Conservation (phyloP, 2,329 filamentous ascomycete genomes). For the Trematosphaeria pertusa region DNA sequence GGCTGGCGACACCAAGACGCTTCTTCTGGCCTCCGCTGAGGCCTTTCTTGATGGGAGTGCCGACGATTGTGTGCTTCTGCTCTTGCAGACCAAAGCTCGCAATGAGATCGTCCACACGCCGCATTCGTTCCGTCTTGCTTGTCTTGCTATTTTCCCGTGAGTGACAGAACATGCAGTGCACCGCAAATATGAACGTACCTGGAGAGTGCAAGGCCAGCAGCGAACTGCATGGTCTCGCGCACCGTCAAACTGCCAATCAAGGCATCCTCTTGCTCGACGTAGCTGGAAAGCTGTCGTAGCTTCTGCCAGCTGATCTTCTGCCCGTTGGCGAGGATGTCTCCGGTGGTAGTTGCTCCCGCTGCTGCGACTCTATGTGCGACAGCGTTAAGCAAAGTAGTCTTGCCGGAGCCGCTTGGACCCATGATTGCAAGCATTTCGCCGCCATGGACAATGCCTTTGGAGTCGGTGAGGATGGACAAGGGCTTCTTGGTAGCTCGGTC, state of each 20-base stretch:
- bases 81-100: constrained; percentile 73
- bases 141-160: too few species aligned
- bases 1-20: constrained; percentile 76
- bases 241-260: too few species aligned
- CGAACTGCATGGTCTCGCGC: too few species aligned
- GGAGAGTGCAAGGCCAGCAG: too few species aligned
- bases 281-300: too few species aligned
- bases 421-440: constrained; percentile 79
- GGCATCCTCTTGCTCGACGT: too few species aligned
- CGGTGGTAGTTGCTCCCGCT: constrained; percentile 51
- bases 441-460: constrained; percentile 68
- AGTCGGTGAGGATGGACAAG: constrained; percentile 66
- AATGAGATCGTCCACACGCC: constrained; percentile 70
- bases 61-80: constrained; percentile 74
- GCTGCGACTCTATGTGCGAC: constrained; percentile 68
- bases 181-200: too few species aligned
- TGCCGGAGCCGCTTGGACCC: constrained; percentile 74
- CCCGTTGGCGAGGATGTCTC: constrained; percentile 56
- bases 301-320: too few species aligned
- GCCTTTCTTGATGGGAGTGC: constrained; percentile 81
- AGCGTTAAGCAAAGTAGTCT: constrained; percentile 81
- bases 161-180: too few species aligned
- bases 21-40: constrained; percentile 84
- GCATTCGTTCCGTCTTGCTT: too few species aligned
- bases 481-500: constrained; percentile 69